Evolutionary conservation across 208 protist species (phyloP).

Genomic region (Crithidia acanthocephali): DNA sequence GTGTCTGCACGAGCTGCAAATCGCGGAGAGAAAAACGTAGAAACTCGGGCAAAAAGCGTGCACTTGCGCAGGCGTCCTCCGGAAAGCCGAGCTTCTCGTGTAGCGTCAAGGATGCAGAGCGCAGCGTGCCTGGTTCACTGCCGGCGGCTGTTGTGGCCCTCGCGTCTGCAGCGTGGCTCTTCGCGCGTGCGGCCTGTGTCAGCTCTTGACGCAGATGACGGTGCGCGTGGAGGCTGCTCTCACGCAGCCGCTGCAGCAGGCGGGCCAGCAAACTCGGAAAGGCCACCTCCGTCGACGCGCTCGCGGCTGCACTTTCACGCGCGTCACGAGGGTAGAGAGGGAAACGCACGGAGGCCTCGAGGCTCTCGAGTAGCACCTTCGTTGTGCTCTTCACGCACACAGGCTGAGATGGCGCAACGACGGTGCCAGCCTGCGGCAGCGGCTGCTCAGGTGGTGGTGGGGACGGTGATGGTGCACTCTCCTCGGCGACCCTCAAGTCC

Average conservation of each 20-base stretch:
- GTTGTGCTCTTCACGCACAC: slow-evolving; percentile 8
- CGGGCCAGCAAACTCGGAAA: slow-evolving; percentile 20
- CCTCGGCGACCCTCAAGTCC: no score
- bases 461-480: background rate
- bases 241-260: slow-evolving; percentile 34
- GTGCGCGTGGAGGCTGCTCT: slow-evolving; percentile 31
- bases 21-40: slow-evolving; percentile 35
- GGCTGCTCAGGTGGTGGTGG: background rate
- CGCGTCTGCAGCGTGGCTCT: background rate
- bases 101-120: background rate
- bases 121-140: background rate
- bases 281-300: background rate
- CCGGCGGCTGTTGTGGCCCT: no score
- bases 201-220: slow-evolving; percentile 7
- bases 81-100: slow-evolving; percentile 36
- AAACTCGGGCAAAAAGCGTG: slow-evolving; percentile 39
- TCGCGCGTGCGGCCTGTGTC: background rate
- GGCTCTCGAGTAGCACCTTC: slow-evolving; percentile 37
- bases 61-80: slow-evolving; percentile 15
- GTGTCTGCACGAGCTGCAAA: slow-evolving; percentile 33
- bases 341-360: slow-evolving; percentile 36
- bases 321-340: slow-evolving; percentile 6
- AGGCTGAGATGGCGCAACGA: background rate
- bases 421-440: background rate
- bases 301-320: background rate